Percentiles rank a stretch among this genome's conserved stretches.
phyloP scores from a whole-genome alignment of 805 yeast genomes.

The Maudiozyma pseudohumilis region DNA sequence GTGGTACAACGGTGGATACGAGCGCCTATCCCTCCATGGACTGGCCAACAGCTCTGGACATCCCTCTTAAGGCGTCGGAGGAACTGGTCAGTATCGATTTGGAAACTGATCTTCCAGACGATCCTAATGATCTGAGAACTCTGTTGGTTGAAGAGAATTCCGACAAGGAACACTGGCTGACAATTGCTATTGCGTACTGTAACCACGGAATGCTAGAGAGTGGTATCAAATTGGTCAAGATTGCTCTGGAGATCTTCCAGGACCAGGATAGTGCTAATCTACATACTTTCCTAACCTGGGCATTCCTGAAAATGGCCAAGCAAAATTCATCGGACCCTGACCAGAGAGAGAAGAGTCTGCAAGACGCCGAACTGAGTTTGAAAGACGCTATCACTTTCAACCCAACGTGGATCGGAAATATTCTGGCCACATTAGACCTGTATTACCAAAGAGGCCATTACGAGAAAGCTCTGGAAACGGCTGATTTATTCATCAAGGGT shows the following conservation, averaged over 20 bases:
- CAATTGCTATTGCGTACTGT: slow-evolving; percentile 73
- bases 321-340: slow-evolving; percentile 15
- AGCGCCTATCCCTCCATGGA: slow-evolving; percentile 22
- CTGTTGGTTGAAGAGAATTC: slow-evolving; percentile 75
- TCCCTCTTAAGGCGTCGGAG: slow-evolving; percentile 67
- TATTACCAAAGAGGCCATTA: slow-evolving; percentile 47
- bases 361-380: slow-evolving; percentile 35
- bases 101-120: slow-evolving; percentile 77
- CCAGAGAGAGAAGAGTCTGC: slow-evolving; percentile 26
- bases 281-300: slow-evolving; percentile 65
- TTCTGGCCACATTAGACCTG: slow-evolving; percentile 61
- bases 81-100: slow-evolving; percentile 82
- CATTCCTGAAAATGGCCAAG: slow-evolving; percentile 41
- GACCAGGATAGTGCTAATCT: slow-evolving; percentile 38
- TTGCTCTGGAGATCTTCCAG: slow-evolving; percentile 38
- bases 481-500: slow-evolving; percentile 47
- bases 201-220: slow-evolving; percentile 47
- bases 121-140: slow-evolving; percentile 71
- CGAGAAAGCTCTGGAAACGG: slow-evolving; percentile 61
- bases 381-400: slow-evolving; percentile 41
- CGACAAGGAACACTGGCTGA: slow-evolving; percentile 69
- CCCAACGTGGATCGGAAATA: slow-evolving; percentile 37
- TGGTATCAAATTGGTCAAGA: slow-evolving; percentile 51
- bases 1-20: neutral
- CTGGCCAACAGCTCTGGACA: slow-evolving; percentile 33